A percentile compares a stretch with the other conserved stretches of the same genome.
phyloP scores from a whole-genome alignment of 345 rosid genomes.

The Xanthoceras sorbifolium region DNA sequence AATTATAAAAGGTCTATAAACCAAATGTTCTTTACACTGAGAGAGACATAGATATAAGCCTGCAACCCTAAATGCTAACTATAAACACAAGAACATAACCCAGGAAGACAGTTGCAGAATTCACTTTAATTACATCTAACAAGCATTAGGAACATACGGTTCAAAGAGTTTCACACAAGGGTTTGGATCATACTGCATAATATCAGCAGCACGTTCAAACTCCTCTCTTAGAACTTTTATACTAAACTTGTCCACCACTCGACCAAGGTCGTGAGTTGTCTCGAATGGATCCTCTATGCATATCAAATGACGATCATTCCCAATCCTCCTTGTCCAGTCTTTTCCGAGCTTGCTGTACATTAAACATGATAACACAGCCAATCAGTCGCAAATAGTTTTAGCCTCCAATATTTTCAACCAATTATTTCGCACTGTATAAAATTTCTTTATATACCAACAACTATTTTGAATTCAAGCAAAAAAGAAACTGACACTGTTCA shows the following conservation, averaged over 20 bases:
- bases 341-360: constrained; percentile 76
- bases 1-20: not conserved
- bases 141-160: constrained; percentile 47
- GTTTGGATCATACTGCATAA: constrained; percentile 76
- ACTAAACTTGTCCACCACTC: constrained; percentile 92
- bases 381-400: not conserved
- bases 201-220: constrained; percentile 90
- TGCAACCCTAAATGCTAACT: constrained; percentile 9
- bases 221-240: constrained; percentile 89
- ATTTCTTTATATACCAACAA: not conserved
- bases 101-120: not conserved
- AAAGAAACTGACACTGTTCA: not conserved
- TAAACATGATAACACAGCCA: not conserved
- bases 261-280: constrained; percentile 80
- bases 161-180: constrained; percentile 71
- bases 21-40: constrained; percentile 16
- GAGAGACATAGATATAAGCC: not conserved
- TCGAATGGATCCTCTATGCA: constrained; percentile 99
- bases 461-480: not conserved
- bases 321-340: constrained; percentile 94
- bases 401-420: not conserved
- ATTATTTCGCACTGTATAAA: too few species aligned
- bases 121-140: constrained; percentile 16
- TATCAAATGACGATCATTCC: constrained; percentile 96
- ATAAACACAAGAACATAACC: constrained; percentile 5